Conservation (phyloP, 805 yeast species). For the Candida parachauliodes region DNA sequence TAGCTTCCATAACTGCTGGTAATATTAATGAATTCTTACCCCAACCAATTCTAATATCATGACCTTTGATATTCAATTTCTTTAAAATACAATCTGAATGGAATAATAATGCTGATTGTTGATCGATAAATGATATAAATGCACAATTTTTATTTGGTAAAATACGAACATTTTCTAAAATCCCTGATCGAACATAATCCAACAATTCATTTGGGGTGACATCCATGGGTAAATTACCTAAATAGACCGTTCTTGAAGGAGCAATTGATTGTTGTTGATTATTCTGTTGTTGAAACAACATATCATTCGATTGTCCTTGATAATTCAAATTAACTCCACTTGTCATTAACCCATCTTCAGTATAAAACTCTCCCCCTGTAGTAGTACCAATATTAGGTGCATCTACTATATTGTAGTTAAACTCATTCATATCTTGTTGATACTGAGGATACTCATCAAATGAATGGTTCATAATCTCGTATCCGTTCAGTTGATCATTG, state of each 20-base stretch:
- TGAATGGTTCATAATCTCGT: constrained; percentile 1
- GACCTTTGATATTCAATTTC: constrained; percentile 72
- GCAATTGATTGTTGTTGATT: constrained; percentile 27
- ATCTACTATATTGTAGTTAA: constrained; percentile 3
- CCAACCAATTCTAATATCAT: constrained; percentile 90
- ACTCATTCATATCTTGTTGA: constrained; percentile 13
- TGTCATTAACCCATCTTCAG: constrained; percentile 16
- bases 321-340: neutral
- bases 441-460: constrained; percentile 6
- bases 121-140: constrained; percentile 84
- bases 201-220: constrained; percentile 76
- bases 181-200: constrained; percentile 89
- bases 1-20: constrained; percentile 71
- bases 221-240: constrained; percentile 84
- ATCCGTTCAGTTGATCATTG: neutral
- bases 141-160: constrained; percentile 88
- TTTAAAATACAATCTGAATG: constrained; percentile 91
- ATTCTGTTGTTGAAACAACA: constrained; percentile 2
- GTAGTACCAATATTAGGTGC: constrained; percentile 15
- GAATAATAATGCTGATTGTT: constrained; percentile 81
- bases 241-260: constrained; percentile 81
- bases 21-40: constrained; percentile 75
- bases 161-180: constrained; percentile 73
- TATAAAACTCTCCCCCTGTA: constrained; percentile 20
- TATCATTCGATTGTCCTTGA: constrained; percentile 2